These are phyloP conservation scores for Eucalyptus shirleyi DNA, from an alignment of 345 rosid species.

Conservation along the genomic window DNA sequence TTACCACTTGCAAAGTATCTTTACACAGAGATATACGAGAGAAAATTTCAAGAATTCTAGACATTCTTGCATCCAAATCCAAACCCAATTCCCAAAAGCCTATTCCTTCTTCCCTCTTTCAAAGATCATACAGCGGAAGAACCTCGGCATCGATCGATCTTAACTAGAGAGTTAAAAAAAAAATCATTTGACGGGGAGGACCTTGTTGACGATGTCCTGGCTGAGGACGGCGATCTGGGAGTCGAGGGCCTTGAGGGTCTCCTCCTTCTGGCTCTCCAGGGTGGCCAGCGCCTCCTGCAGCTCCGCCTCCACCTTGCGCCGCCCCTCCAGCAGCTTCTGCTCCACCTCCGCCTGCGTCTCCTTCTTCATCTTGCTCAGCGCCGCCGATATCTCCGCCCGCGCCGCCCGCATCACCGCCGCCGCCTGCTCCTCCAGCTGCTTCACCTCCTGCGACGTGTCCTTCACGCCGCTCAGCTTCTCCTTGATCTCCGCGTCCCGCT, in stretches of 20 bases:
- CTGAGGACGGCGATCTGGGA: conserved; percentile 76
- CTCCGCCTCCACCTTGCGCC: conserved; percentile 78
- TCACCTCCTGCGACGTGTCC: conserved; percentile 75
- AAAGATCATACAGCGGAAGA: neutral
- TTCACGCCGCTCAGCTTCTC: conserved; percentile 76
- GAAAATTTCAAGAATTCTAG: neutral
- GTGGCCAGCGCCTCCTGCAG: conserved; percentile 58
- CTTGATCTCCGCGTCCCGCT: conserved; percentile 57
- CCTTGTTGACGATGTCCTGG: conserved; percentile 82
- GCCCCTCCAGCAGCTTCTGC: conserved; percentile 44
- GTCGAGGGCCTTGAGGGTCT: conserved; percentile 62
- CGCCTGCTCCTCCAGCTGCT: conserved; percentile 77
- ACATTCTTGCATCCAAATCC: neutral
- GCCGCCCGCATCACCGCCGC: conserved; percentile 78
- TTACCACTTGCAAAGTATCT: neutral
- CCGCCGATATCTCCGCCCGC: conserved; percentile 85
- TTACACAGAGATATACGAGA: neutral
- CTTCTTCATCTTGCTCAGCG: conserved; percentile 81
- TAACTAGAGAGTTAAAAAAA: neutral
- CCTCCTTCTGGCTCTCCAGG: conserved; percentile 85
- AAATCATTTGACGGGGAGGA: conserved; percentile 46
- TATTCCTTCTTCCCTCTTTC: neutral
- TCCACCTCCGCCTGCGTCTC: conserved; percentile 81
- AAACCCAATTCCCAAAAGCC: neutral
- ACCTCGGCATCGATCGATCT: neutral